Evolutionary conservation across 257 asterid species (phyloP).

Genomic region (Voacanga thouarsii): DNA sequence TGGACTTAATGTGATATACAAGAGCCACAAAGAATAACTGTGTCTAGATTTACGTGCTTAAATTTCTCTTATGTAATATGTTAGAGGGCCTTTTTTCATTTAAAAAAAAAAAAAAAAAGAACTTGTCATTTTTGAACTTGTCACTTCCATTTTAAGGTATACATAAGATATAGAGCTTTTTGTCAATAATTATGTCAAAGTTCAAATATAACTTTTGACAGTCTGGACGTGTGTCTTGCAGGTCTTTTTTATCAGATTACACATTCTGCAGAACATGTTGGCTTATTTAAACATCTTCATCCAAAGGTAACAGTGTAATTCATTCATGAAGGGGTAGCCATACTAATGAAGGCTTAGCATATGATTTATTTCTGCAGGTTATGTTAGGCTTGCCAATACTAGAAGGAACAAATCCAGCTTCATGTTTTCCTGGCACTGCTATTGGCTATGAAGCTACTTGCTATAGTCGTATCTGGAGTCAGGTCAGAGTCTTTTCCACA

Average conservation of each 20-base stretch:
- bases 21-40: not conserved
- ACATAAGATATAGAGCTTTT: not conserved
- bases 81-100: not conserved
- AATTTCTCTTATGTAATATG: not conserved
- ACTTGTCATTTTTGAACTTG: too few relatives aligned
- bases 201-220: constrained; percentile 8
- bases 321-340: constrained; percentile 13
- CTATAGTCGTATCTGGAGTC: constrained; percentile 94
- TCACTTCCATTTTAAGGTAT: not conserved
- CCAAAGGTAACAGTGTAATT: constrained; percentile 37
- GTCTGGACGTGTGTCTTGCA: constrained; percentile 31
- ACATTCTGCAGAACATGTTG: constrained; percentile 85
- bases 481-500: constrained; percentile 39
- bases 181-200: not conserved
- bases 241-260: constrained; percentile 96
- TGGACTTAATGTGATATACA: not conserved
- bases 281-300: constrained; percentile 77
- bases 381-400: constrained; percentile 87
- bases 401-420: constrained; percentile 90
- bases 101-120: too few relatives aligned
- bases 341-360: constrained; percentile 14
- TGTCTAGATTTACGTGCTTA: not conserved
- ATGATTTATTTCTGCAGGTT: constrained; percentile 40
- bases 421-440: constrained; percentile 77
- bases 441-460: constrained; percentile 93